phyloP scores from a whole-genome alignment of 805 yeast species.

The Tetrapisispora arboricola region DNA sequence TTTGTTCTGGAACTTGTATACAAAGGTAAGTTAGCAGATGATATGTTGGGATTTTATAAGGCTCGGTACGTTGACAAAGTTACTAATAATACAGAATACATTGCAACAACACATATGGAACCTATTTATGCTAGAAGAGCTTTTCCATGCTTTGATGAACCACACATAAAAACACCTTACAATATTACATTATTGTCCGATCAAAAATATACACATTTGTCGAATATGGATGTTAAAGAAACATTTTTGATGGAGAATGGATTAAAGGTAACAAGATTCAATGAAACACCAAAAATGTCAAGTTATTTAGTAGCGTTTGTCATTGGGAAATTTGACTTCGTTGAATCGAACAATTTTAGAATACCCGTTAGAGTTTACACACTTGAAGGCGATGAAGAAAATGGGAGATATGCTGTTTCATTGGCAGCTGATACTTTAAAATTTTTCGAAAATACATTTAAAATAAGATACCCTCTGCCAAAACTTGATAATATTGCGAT shows the following conservation, averaged over 20 bases:
- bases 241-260: slow-evolving; percentile 34
- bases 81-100: slow-evolving; percentile 54
- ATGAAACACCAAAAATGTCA: slow-evolving; percentile 73
- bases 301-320: slow-evolving; percentile 80
- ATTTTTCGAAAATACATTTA: slow-evolving; percentile 63
- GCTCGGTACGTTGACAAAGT: slow-evolving; percentile 47
- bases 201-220: slow-evolving; percentile 45
- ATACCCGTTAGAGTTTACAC: slow-evolving; percentile 75
- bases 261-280: slow-evolving; percentile 49
- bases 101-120: slow-evolving; percentile 81
- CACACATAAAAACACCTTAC: slow-evolving; percentile 69
- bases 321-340: slow-evolving; percentile 67
- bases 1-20: slow-evolving; percentile 23
- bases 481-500: slow-evolving; percentile 75
- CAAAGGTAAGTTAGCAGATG: slow-evolving; percentile 57
- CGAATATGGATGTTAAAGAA: slow-evolving; percentile 56
- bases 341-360: slow-evolving; percentile 53
- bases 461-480: slow-evolving; percentile 67
- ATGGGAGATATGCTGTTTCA: slow-evolving; percentile 63
- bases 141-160: slow-evolving; percentile 81
- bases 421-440: slow-evolving; percentile 64
- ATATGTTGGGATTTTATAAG: slow-evolving; percentile 76
- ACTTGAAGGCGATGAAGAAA: slow-evolving; percentile 62
- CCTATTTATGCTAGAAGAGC: slow-evolving; percentile 82
- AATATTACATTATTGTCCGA: slow-evolving; percentile 53